These are phyloP conservation scores for Saccharomyces jurei DNA, from an alignment of 805 yeast species.

Conservation along the genomic window DNA sequence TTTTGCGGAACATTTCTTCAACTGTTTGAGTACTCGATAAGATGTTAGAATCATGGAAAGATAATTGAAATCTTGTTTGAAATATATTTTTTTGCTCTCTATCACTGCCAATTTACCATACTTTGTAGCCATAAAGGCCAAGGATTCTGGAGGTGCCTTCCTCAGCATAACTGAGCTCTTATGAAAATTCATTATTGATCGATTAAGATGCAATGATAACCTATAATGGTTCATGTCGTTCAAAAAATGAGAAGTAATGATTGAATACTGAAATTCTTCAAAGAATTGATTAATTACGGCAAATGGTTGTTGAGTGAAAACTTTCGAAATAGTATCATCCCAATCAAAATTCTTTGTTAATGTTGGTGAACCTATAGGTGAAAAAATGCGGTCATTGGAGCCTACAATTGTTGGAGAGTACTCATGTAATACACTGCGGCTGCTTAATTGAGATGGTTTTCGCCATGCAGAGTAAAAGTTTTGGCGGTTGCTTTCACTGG, in stretches of 20 bases:
- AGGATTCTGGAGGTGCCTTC: slow-evolving; percentile 10
- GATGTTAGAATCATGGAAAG: background rate
- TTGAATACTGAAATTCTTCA: slow-evolving; percentile 44
- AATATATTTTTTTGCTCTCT: slow-evolving; percentile 1
- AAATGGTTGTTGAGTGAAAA: slow-evolving; percentile 11
- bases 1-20: background rate
- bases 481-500: background rate
- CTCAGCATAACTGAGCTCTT: slow-evolving; percentile 1
- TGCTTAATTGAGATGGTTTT: background rate
- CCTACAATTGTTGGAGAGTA: slow-evolving; percentile 20
- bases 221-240: slow-evolving; percentile 32
- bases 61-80: slow-evolving; percentile 7
- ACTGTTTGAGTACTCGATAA: slow-evolving; percentile 1
- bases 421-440: slow-evolving; percentile 11
- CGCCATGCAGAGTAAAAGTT: background rate
- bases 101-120: slow-evolving; percentile 11
- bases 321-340: slow-evolving; percentile 2
- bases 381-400: background rate
- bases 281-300: slow-evolving; percentile 26
- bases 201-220: slow-evolving; percentile 15
- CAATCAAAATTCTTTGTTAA: background rate
- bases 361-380: background rate
- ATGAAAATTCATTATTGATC: slow-evolving; percentile 16
- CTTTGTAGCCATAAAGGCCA: slow-evolving; percentile 15
- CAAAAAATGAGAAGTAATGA: slow-evolving; percentile 42